phyloP scores from a whole-genome alignment of 371 early-diverging fungal species.

The Syncephalis plumigaleata region DNA sequence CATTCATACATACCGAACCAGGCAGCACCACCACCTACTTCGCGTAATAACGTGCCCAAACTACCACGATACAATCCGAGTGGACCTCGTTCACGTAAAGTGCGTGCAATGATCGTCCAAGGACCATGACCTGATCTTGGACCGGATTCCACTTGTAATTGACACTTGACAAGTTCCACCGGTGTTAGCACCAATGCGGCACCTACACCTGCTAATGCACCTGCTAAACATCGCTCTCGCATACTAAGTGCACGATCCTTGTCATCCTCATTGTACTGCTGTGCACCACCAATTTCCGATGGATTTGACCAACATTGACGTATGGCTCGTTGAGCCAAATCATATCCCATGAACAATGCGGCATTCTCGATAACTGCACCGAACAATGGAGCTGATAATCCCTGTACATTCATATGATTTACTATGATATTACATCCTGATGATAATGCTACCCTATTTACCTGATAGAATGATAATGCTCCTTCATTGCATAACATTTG shows the following conservation, averaged over 20 bases:
- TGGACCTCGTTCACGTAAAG: conserved; percentile 50
- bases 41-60: conserved; percentile 72
- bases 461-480: conserved; percentile 59
- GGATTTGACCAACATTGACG: conserved; percentile 15
- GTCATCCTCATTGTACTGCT: not conserved
- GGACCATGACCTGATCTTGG: conserved; percentile 40
- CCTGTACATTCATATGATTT: conserved; percentile 19
- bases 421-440: not conserved
- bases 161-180: conserved; percentile 89
- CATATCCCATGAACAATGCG: conserved; percentile 75
- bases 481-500: conserved; percentile 55
- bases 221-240: conserved; percentile 58
- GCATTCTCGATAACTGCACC: conserved; percentile 93
- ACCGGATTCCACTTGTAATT: conserved; percentile 53
- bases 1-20: conserved; percentile 95
- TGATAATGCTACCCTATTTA: conserved; percentile 8
- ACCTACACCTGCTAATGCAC: conserved; percentile 69
- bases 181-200: conserved; percentile 86
- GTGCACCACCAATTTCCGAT: conserved; percentile 7
- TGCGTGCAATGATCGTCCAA: conserved; percentile 42
- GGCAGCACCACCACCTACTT: conserved; percentile 80
- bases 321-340: conserved; percentile 55
- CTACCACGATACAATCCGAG: conserved; percentile 80
- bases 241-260: conserved; percentile 19
- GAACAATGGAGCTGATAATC: conserved; percentile 76